A percentile compares a stretch with the other conserved stretches of the same genome.
phyloP scores from a whole-genome alignment of 257 asterid species.

The Plantago elongata region DNA sequence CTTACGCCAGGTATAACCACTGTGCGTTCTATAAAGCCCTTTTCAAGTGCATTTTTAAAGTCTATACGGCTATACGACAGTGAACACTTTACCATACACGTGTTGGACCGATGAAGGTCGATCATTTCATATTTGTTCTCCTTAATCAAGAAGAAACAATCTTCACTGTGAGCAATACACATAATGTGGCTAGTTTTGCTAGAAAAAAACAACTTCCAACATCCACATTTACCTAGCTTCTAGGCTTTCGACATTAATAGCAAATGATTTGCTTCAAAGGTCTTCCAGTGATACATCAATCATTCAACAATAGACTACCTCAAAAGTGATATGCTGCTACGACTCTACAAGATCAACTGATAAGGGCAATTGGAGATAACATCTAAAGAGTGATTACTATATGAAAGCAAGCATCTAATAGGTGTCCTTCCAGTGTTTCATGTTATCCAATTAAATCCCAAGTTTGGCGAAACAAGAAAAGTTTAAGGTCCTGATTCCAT shows the following conservation, averaged over 20 bases:
- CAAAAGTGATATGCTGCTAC: conserved; percentile 5
- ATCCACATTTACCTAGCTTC: conserved; percentile 12
- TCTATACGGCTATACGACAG: too few relatives aligned
- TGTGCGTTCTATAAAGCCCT: too few relatives aligned
- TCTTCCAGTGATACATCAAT: conserved; percentile 16
- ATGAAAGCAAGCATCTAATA: conserved; percentile 21
- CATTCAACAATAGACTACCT: conserved; percentile 21
- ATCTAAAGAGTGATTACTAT: conserved; percentile 17
- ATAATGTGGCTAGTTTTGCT: conserved; percentile 2
- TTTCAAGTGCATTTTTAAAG: too few relatives aligned
- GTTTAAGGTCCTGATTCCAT: neutral
- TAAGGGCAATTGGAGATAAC: conserved; percentile 17
- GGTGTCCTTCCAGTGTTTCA: conserved; percentile 16
- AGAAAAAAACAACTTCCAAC: conserved; percentile 8
- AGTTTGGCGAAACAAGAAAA: conserved; percentile 19
- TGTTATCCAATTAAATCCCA: conserved; percentile 13
- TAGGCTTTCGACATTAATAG: conserved; percentile 15
- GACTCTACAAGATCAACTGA: conserved; percentile 16
- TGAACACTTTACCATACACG: too few relatives aligned
- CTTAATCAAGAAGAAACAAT: too few relatives aligned
- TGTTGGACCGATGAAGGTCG: too few relatives aligned
- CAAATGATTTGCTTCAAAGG: conserved; percentile 6
- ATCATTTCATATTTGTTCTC: too few relatives aligned
- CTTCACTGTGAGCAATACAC: neutral
- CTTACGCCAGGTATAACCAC: too few relatives aligned